Conservation (phyloP, 2,329 filamentous ascomycete species). For the Sporothrix mexicana region DNA sequence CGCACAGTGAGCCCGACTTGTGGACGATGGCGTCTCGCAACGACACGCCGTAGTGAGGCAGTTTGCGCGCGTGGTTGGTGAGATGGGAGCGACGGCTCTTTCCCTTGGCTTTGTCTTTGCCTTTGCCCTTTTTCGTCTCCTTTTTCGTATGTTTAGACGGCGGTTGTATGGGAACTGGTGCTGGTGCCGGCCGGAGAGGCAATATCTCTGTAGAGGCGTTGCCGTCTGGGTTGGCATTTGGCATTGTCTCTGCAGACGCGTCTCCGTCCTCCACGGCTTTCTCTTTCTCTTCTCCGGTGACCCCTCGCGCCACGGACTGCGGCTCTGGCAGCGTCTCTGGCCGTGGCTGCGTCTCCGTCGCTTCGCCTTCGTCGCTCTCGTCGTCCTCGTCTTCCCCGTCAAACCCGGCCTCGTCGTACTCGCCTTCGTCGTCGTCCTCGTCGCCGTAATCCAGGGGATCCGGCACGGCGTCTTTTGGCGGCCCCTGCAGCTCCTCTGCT, state of each 20-base stretch:
- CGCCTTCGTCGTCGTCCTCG: slow-evolving; percentile 36
- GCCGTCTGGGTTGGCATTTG: too few relatives aligned
- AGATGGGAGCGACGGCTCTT: not conserved
- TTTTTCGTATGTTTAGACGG: not conserved
- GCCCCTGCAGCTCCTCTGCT: slow-evolving; percentile 45
- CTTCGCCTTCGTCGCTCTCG: not conserved
- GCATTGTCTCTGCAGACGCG: not conserved
- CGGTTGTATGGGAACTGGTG: not conserved
- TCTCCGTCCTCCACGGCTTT: not conserved
- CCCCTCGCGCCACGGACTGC: not conserved
- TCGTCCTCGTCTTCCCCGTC: not conserved
- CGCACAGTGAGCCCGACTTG: slow-evolving; percentile 69
- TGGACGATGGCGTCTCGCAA: slow-evolving; percentile 62
- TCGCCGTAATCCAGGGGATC: slow-evolving; percentile 15
- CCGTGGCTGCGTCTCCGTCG: not conserved
- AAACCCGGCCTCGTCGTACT: slow-evolving; percentile 44
- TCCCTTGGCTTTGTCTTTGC: not conserved
- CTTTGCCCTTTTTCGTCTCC: not conserved
- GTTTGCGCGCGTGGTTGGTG: not conserved
- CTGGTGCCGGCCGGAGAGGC: not conserved
- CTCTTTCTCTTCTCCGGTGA: too few relatives aligned
- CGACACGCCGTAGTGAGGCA: slow-evolving; percentile 33
- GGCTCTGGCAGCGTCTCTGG: not conserved
- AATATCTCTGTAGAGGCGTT: too few relatives aligned
- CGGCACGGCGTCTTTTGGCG: not conserved